Evolutionary conservation across 192 early-diverging fungal species (phyloP), one percentile per base, ranked within the genome.

Genomic region (Rhizophagus sp.): DNA sequence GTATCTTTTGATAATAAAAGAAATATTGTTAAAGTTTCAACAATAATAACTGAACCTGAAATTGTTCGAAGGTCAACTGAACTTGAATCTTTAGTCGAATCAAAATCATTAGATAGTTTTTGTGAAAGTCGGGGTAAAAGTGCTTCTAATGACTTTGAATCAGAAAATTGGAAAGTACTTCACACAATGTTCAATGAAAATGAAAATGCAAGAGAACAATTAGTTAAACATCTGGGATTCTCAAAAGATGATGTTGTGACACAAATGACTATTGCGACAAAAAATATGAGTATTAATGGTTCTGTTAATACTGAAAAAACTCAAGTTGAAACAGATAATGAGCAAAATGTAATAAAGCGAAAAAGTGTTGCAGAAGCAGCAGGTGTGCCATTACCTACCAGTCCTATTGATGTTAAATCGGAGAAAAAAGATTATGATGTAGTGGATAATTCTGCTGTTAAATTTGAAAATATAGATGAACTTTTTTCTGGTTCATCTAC

Each of bases 181-280:
- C 89, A 91, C 72, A 89, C 95, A 1, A 86, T 99, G 81, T 94
- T 97, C 73, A 75, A 75, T 75, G 64, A 66, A 10, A 93, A 94
- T 33, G 87, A 88, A 22, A 89, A 93, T 76, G 91, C 93, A 22
- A 89, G 94, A 27, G 95, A 95, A 62, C 89, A 95, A 74, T 85
- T 98, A 39, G 86, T 97, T 36, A 87, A 92, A 71, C 94, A 96
- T 84, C 89, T 98, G n/a, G 97, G 97, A 0, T 97, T 96, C 81
- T 90, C 95, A 75, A 92, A 92, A 67, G 85, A 82, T 4, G 89
- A 90, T 49, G 84, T 94, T 47, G 85, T 90, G 47, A 85, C 88
- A 62, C 91, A 92, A 62, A 87, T 93, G 11, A 85, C 93, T 8
- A 89, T 88, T 39, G 82, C 84, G 24, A 84, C 82, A 34, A 76